A percentile compares a stretch with the other conserved stretches of the same genome.
Conservation (phyloP, 1,284 basidiomycete genomes). For the Pseudozyma pruni region DNA sequence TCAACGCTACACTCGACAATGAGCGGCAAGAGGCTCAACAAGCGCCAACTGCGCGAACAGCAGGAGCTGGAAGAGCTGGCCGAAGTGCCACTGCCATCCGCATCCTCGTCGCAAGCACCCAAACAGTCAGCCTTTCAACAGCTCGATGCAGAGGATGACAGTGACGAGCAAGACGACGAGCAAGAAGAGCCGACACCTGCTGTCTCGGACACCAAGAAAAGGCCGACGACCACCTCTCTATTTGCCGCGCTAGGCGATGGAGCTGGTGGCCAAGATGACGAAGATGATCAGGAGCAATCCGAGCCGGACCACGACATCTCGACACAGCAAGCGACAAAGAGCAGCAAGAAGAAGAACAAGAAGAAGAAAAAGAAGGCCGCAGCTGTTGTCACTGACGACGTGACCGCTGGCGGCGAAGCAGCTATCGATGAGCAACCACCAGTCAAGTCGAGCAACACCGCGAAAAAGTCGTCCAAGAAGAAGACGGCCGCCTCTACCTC, state of each 20-base stretch:
- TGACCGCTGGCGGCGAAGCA: not conserved
- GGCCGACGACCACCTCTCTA: conserved; percentile 20
- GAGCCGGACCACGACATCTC: conserved; percentile 39
- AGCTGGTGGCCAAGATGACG: conserved; percentile 17
- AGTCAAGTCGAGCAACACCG: conserved; percentile 1
- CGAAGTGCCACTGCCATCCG: conserved; percentile 13
- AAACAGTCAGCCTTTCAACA: conserved; percentile 21
- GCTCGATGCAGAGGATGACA: conserved; percentile 14
- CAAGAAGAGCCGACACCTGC: not conserved
- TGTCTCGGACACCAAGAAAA: not conserved
- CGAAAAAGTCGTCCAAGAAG: conserved; percentile 35
- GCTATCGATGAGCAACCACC: conserved; percentile 18
- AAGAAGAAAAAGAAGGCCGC: conserved; percentile 64
- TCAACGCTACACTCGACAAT: conserved; percentile 9
- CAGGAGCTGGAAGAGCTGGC: conserved; percentile 60
- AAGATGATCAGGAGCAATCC: conserved; percentile 27
- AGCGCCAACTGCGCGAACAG: conserved; percentile 60
- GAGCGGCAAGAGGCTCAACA: conserved; percentile 60
- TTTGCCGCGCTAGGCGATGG: conserved; percentile 54
- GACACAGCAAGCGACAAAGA: conserved; percentile 13
- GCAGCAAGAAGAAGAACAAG: conserved; percentile 53
- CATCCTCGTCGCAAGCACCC: conserved; percentile 9
- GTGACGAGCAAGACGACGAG: conserved; percentile 15
- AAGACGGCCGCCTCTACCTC: conserved; percentile 6
- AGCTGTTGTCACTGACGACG: conserved; percentile 2